These are phyloP conservation scores for Rhizopus stolonifer DNA, from an alignment of 371 early-diverging fungal genomes.

Conservation along the genomic window DNA sequence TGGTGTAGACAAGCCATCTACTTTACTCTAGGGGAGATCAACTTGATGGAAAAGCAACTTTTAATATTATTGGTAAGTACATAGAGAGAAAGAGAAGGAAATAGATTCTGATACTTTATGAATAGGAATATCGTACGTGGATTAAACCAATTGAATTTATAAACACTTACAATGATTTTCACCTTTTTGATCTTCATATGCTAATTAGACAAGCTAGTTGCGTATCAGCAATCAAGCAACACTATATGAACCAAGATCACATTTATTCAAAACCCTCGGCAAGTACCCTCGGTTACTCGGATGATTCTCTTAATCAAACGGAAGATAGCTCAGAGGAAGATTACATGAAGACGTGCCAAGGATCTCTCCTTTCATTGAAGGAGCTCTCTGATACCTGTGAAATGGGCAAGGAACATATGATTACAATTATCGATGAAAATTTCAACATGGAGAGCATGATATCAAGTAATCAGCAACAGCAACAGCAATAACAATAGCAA, in stretches of 20 bases:
- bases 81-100: neutral
- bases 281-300: too few relatives aligned
- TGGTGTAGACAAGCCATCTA: slow-evolving; percentile 72
- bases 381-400: neutral
- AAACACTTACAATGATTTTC: neutral
- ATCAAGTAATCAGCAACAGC: too few relatives aligned
- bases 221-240: neutral
- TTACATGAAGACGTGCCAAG: neutral
- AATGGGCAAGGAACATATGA: neutral
- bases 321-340: neutral
- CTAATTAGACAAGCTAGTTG: neutral
- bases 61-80: slow-evolving; percentile 60
- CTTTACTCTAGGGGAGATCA: slow-evolving; percentile 75
- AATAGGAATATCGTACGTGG: neutral
- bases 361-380: neutral
- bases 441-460: too few relatives aligned
- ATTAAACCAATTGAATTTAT: neutral
- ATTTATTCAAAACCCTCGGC: neutral
- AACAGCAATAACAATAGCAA: too few relatives aligned
- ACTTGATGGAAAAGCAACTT: slow-evolving; percentile 81
- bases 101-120: neutral
- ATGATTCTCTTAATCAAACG: too few relatives aligned
- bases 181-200: neutral
- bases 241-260: neutral
- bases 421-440: neutral